These are phyloP conservation scores for Sonneratia alba DNA, from an alignment of 345 rosid species.

Conservation along the genomic window DNA sequence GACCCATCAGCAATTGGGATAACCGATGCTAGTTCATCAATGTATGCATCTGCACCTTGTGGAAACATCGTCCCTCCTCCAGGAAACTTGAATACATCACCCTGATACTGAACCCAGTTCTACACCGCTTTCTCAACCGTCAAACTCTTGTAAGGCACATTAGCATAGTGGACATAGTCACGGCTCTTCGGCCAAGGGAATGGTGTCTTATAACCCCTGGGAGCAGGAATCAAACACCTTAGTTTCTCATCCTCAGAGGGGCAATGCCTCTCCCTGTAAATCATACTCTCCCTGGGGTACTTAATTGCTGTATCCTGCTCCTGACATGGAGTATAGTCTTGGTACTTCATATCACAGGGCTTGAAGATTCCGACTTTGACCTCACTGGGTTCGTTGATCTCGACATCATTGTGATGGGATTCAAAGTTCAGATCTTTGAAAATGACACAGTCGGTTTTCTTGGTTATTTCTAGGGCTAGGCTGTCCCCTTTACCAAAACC, in stretches of 20 bases:
- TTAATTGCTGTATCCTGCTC: slow-evolving; percentile 89
- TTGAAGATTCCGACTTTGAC: slow-evolving; percentile 43
- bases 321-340: slow-evolving; percentile 93
- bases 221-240: slow-evolving; percentile 83
- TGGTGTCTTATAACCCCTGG: slow-evolving; percentile 79
- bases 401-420: slow-evolving; percentile 61
- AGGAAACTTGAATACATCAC: slow-evolving; percentile 84
- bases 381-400: slow-evolving; percentile 41
- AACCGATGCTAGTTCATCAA: slow-evolving; percentile 75
- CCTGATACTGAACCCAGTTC: slow-evolving; percentile 92
- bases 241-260: slow-evolving; percentile 73
- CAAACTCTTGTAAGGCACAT: slow-evolving; percentile 82
- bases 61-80: slow-evolving; percentile 99
- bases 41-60: slow-evolving; percentile 94
- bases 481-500: slow-evolving; percentile 90
- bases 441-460: slow-evolving; percentile 56
- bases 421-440: slow-evolving; percentile 57
- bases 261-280: slow-evolving; percentile 92
- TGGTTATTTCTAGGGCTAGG: slow-evolving; percentile 57
- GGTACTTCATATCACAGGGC: slow-evolving; percentile 66
- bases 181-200: slow-evolving; percentile 97
- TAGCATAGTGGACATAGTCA: slow-evolving; percentile 82
- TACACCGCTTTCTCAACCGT: slow-evolving; percentile 87
- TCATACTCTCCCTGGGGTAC: slow-evolving; percentile 89
- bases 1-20: slow-evolving; percentile 86